phyloP scores from a whole-genome alignment of 1,139 yeast species.

The Sugiyamaella pinicola region DNA sequence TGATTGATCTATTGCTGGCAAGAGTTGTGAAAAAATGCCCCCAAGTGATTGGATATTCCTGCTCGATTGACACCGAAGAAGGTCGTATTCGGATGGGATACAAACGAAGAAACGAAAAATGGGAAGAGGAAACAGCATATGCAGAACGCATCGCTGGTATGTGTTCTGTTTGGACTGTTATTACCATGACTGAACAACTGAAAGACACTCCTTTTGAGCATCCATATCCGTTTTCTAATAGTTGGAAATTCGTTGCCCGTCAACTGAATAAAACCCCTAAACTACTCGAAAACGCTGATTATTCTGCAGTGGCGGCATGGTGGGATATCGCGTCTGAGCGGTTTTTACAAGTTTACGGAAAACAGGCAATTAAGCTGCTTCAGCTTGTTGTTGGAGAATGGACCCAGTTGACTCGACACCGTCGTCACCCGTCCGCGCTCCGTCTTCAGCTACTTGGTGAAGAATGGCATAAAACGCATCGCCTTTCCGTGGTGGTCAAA shows the following conservation, averaged over 20 bases:
- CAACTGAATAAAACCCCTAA: slow-evolving; percentile 57
- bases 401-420: slow-evolving; percentile 53
- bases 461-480: slow-evolving; percentile 60
- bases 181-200: slow-evolving; percentile 47
- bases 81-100: slow-evolving; percentile 89
- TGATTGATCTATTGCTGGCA: slow-evolving; percentile 69
- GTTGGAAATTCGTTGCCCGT: slow-evolving; percentile 77
- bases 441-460: slow-evolving; percentile 75
- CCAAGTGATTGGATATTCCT: slow-evolving; percentile 74
- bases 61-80: slow-evolving; percentile 75
- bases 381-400: slow-evolving; percentile 51
- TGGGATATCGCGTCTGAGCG: slow-evolving; percentile 81
- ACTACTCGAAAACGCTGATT: slow-evolving; percentile 67
- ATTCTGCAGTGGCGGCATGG: slow-evolving; percentile 75
- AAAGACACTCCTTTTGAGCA: slow-evolving; percentile 40
- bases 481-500: slow-evolving; percentile 1
- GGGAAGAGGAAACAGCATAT: slow-evolving; percentile 79
- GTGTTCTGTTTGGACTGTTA: slow-evolving; percentile 74
- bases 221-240: slow-evolving; percentile 54
- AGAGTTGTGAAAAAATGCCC: slow-evolving; percentile 93
- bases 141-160: slow-evolving; percentile 88
- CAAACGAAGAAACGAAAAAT: slow-evolving; percentile 60
- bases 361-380: slow-evolving; percentile 69
- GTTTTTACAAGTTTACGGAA: slow-evolving; percentile 60
- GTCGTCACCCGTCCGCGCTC: slow-evolving; percentile 72